These are phyloP conservation scores for Picochlorum sp. DNA, from an alignment of 139 green algal species.

Conservation along the genomic window DNA sequence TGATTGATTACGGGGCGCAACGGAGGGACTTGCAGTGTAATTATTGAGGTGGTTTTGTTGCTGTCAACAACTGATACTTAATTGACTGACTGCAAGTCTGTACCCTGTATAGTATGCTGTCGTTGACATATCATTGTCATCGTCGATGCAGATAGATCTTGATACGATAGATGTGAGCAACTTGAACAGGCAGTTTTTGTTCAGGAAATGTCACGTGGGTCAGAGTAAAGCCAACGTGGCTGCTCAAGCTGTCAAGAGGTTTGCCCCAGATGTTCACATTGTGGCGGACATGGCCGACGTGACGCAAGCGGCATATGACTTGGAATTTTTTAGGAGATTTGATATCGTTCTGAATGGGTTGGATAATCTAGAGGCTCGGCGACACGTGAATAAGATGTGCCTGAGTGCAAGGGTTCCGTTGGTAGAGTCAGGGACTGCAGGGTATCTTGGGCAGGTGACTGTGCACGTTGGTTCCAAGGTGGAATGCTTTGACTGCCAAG, in stretches of 20 bases:
- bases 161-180: slow-evolving; percentile 99
- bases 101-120: too few species aligned
- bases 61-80: neutral
- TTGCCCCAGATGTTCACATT: slow-evolving; percentile 53
- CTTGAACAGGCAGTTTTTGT: slow-evolving; percentile 98
- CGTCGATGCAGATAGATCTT: slow-evolving; percentile 93
- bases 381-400: slow-evolving; percentile 87
- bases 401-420: slow-evolving; percentile 78
- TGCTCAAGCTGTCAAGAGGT: slow-evolving; percentile 51
- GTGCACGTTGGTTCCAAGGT: slow-evolving; percentile 71
- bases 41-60: too few species aligned
- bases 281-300: slow-evolving; percentile 69
- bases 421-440: slow-evolving; percentile 88
- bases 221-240: slow-evolving; percentile 86
- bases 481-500: slow-evolving; percentile 94
- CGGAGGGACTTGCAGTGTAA: neutral
- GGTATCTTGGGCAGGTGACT: slow-evolving; percentile 85
- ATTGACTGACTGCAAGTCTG: too few species aligned
- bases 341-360: slow-evolving; percentile 93
- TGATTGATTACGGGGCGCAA: neutral
- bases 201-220: slow-evolving; percentile 87
- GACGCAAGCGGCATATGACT: slow-evolving; percentile 55
- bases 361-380: slow-evolving; percentile 90
- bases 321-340: slow-evolving; percentile 86
- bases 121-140: too few species aligned